Evolutionary conservation across 305 asterid species (phyloP), one percentile per base, ranked within the genome.

Genomic region (Fraxinus ornus): DNA sequence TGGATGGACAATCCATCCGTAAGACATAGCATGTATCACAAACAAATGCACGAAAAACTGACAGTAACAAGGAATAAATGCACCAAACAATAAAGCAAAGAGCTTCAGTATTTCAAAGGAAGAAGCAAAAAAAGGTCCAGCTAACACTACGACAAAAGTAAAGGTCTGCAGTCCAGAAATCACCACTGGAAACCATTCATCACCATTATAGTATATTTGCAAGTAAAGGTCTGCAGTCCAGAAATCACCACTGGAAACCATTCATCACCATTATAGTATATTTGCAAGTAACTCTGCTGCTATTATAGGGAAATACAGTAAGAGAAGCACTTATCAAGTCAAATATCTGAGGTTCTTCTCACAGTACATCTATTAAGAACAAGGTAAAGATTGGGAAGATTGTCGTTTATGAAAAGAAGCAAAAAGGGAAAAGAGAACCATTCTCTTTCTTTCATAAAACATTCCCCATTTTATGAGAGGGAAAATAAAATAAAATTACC

Each of bases 1-100:
- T 13, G 76, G 78, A 83, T 55, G 85, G 84, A 64, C 55, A 76
- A 76, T 76, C 22, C 75, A 68, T 70, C 75, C 39, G 17, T 28
- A 30, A 28, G 39, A 30, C 41, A 28, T 28, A 62, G 24, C 33
- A 62, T 68, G 36, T 5, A 78, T 35, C 28, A 72, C 21, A 39
- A 72, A 30, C 80, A 70, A 64, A 39, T 26, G 75, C 28, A 79
- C 13, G 7, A 30, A 62, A 28, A 5, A 70, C 22, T 70, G 8
- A 70, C 41, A 70, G 75, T 28, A 70, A 68, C 39, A 28, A 30
- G 75, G 75, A 70, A 70, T 70, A 70, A 70, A 70, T 13, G 22
- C 41, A 70, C 36, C 37, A 5, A 24, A 28, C 8, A 28, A 15
- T 4, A 9, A 28, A 70, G 41, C 41, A 30, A 30, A 30, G 7